phyloP scores from a whole-genome alignment of 108 stramenopile genomes.

The Nannochloropsis granulata region DNA sequence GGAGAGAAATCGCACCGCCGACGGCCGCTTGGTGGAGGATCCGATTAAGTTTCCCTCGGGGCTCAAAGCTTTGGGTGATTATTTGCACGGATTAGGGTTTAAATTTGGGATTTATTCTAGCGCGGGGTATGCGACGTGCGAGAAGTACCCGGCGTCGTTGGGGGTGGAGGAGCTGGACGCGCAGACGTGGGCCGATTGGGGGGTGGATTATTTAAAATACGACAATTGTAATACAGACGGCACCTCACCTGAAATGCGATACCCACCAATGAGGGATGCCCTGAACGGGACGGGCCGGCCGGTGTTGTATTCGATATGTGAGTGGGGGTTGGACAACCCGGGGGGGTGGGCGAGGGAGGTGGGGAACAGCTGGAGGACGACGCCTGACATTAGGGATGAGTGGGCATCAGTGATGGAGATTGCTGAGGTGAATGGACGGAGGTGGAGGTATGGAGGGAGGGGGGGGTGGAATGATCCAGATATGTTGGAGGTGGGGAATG shows the following conservation, averaged over 20 bases:
- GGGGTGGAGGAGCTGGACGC: slow-evolving; percentile 45
- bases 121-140: slow-evolving; percentile 42
- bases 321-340: slow-evolving; percentile 39
- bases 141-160: slow-evolving; percentile 35
- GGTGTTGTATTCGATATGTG: slow-evolving; percentile 47
- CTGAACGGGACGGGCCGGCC: slow-evolving; percentile 42
- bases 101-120: slow-evolving; percentile 48
- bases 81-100: slow-evolving; percentile 41
- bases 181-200: slow-evolving; percentile 33
- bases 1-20: background rate
- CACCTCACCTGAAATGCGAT: background rate
- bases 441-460: slow-evolving; percentile 29
- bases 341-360: slow-evolving; percentile 34
- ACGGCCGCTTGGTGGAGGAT: slow-evolving; percentile 32
- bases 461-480: slow-evolving; percentile 51
- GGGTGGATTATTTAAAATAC: slow-evolving; percentile 46
- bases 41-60: slow-evolving; percentile 40
- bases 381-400: slow-evolving; percentile 33
- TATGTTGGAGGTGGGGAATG: slow-evolving; percentile 43
- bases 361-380: slow-evolving; percentile 48
- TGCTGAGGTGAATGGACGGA: slow-evolving; percentile 13
- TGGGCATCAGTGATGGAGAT: slow-evolving; percentile 25
- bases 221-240: slow-evolving; percentile 43
- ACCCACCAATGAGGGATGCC: slow-evolving; percentile 40
- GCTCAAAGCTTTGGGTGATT: slow-evolving; percentile 29